Conservation (phyloP, 2,329 filamentous ascomycete genomes). For the Dactylella cylindrospora region DNA sequence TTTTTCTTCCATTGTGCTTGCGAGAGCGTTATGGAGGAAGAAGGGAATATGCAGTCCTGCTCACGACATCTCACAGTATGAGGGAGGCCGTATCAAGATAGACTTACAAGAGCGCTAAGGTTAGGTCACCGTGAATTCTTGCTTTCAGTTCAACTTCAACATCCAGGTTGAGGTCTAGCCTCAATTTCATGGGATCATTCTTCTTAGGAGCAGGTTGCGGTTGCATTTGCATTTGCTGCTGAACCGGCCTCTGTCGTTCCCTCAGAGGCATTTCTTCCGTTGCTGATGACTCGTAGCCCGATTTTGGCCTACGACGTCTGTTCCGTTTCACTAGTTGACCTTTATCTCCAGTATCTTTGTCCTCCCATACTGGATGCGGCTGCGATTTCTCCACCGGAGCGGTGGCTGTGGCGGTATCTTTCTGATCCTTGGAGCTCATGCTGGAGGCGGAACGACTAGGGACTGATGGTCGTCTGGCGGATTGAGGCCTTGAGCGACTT, state of each 20-base stretch:
- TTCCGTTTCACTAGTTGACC: conserved; percentile 39
- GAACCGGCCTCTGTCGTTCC: conserved; percentile 47
- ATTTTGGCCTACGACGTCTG: conserved; percentile 46
- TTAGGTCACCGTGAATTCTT: conserved; percentile 50
- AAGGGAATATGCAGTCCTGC: conserved; percentile 8
- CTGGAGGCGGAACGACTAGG: conserved; percentile 5
- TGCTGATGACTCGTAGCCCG: conserved; percentile 47
- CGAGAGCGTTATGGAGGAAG: conserved; percentile 24
- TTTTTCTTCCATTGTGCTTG: conserved; percentile 30
- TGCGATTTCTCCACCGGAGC: conserved; percentile 10
- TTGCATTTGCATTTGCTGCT: conserved; percentile 52
- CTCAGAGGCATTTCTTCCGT: conserved; percentile 46
- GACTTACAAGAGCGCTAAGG: conserved; percentile 49
- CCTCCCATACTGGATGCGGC: conserved; percentile 17
- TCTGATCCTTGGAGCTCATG: conserved; percentile 15
- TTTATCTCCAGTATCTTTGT: conserved; percentile 19
- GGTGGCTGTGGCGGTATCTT: conserved; percentile 16
- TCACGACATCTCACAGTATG: neutral
- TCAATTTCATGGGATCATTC: conserved; percentile 46
- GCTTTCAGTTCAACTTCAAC: conserved; percentile 49
- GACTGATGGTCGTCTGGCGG: conserved; percentile 3
- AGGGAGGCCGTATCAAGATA: neutral
- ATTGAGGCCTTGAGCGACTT: conserved; percentile 11
- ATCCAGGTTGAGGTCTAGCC: conserved; percentile 49
- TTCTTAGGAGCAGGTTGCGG: conserved; percentile 46